Evolutionary conservation across 495 filamentous ascomycete species (phyloP), one percentile per base, ranked within the genome.

Genomic region (Xanthoparmelia taractica): DNA sequence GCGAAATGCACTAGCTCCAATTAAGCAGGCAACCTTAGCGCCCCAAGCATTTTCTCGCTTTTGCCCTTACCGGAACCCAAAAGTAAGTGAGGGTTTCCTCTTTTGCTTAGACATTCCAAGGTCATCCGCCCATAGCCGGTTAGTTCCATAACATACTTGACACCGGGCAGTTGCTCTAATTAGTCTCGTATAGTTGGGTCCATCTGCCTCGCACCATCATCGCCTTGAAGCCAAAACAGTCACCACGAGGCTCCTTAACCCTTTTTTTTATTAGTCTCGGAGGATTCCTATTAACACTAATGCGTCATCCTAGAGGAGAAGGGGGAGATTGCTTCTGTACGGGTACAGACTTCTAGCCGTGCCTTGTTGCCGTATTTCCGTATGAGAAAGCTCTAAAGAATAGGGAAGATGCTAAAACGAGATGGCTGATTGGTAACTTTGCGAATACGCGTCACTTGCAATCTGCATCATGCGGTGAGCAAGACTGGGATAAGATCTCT

Each of bases 31-130:
- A 58, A 20, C 47, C 33, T 54, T 63, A 63, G 61, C 61, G 61
- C 61, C 61, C 61, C 61, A 63, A 63, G 61, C 61, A 63, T 47
- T 63, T 63, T 23, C 47, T 52, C 48, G 48, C 48, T 27, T 52
- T n/a, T 58, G 17, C 55, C 20, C 25, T 58, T 33, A n/a, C 54
- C 40, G 48, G 55, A 48, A 31, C 17, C n/a, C 34, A 6, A 52
- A 48, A 52, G 27, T 27, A 52, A 20, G 25, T 58, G 34, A 41
- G n/a, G 33, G 34, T 13, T 58, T 41, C 37, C 56, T 23, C 31
- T 41, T 41, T 36, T 38, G 56, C 29, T 38, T 33, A 38, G 34
- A 15, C n/a, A 38, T 48, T 13, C 15, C 34, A 17, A 61, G 31
- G 56, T 41, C 8, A 56, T 48, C 61, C 61, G 61, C 41, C 13